Evolutionary conservation across 1,284 basidiomycete genomes (phyloP), one percentile per base, ranked within the genome.

Genomic region (Leccinum fallax): DNA sequence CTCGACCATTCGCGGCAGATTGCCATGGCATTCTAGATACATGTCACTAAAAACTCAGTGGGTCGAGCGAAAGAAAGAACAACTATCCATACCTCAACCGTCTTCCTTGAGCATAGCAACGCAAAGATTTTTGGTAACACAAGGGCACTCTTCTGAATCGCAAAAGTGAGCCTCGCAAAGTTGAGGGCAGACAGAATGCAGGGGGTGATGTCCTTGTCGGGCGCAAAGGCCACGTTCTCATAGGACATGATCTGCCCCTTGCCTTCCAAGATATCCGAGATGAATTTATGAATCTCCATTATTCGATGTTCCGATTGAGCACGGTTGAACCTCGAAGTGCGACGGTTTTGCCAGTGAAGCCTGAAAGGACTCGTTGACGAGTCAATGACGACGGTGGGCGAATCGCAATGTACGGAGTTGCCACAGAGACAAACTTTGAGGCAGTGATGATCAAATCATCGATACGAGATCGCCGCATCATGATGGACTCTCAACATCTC

Each of bases 141-240:
- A 4, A 65, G 48, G 11, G 76, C 77, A 15, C 67, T 69, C 30
- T 69, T 62, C 57, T 79, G 78, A 54, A 72, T 74, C 26, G 66
- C 72, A 54, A 86, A 79, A 28, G 81, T 73, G 10, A 83, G 67
- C 53, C 85, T 76, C 1, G 80, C 81, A 60, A 84, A 86, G 67
- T 89, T 88, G 55, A 89, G 69, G 3, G 82, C 81, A 2, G 82
- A 84, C 19, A 89, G 76, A 16, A 84, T 83, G 65, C 83, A 83
- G 8, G 84, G 77, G 15, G 85, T 81, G 19, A 71, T 67, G 4
- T 76, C 78, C 52, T 63, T 61, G 58, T 63, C 58, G 34, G 58
- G 59, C 62, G 81, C 82, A 64, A 82, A 76, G 57, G 78, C 77
- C 9, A 74, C 70, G 19, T 80, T 76, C 21, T 72, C 69, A 56